Evolutionary conservation across 1,139 yeast species (phyloP), one percentile per base, ranked within the genome.

Genomic region (Saccharomyces hybrid): DNA sequence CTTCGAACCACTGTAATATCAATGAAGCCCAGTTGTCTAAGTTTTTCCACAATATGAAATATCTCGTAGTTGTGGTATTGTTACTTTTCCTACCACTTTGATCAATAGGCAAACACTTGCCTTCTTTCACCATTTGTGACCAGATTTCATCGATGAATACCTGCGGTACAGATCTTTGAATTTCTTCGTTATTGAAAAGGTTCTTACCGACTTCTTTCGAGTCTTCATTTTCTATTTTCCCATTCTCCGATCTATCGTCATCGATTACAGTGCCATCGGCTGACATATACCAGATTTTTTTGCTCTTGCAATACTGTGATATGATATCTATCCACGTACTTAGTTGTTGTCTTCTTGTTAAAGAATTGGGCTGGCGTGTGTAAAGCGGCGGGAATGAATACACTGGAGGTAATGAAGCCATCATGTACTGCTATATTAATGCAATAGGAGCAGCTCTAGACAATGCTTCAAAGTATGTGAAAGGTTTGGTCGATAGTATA

Each of bases 321-420:
- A 78, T 77, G 66, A 77, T 75, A 56, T 77, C 72, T 11, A 71
- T 71, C 93, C 93, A 85, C 53, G 80, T 78, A 20, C 71, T 69
- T 27, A 79, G 68, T 64, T 93, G 99, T 25, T 89, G 84, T 42
- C 79, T 77, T 73, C 87, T 80, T 2, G 95, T 85, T 20, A 88
- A 83, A 48, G 83, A 79, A 64, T 93, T 93, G 41, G 95, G 90
- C 69, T 93, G 99, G 56, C 82, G 77, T 5, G 98, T 93, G 72
- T 85, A 93, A 62, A 93, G 81, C 0, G 99, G 99, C 6, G 97
- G 97, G 70, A 89, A 93, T 47, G 84, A 76, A 70, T 89, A 88
- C 46, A 91, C 87, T 51, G 83, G 76, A 6, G 96, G 96, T 64
- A 83, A 53, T 9, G 48, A 13, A 26, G 48, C 13, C 48, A 26